These are phyloP conservation scores for Funneliformis mosseae DNA, from an alignment of 192 early-diverging fungal species.

Conservation along the genomic window DNA sequence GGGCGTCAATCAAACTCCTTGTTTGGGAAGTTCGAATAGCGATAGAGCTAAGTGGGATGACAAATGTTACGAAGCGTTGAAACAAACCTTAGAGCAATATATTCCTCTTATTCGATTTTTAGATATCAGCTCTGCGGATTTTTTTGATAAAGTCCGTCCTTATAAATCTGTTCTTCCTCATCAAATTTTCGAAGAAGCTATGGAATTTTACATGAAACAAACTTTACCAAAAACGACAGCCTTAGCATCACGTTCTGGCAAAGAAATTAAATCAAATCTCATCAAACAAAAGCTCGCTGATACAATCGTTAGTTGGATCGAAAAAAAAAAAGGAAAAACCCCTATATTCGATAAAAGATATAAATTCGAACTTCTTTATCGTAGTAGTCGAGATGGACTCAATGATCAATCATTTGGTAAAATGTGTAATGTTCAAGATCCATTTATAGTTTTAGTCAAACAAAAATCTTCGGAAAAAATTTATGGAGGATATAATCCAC, in stretches of 20 bases:
- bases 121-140: background rate
- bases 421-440: background rate
- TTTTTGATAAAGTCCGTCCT: background rate
- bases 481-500: background rate
- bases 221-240: background rate
- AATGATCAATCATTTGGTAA: background rate
- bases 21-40: background rate
- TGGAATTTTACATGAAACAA: background rate
- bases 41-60: conserved; percentile 23
- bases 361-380: conserved; percentile 8
- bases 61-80: background rate
- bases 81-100: background rate
- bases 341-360: background rate
- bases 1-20: background rate
- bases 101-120: conserved; percentile 18
- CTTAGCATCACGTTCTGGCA: too few species aligned
- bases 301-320: conserved; percentile 5
- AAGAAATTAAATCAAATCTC: background rate
- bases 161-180: conserved; percentile 1
- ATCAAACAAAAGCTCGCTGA: background rate
- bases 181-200: background rate
- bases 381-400: conserved; percentile 6
- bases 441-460: background rate
- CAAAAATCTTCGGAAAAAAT: too few species aligned
- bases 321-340: background rate